Base-by-base conservation (phyloP, 306 rosid species). In the Quercus glauca region DNA sequence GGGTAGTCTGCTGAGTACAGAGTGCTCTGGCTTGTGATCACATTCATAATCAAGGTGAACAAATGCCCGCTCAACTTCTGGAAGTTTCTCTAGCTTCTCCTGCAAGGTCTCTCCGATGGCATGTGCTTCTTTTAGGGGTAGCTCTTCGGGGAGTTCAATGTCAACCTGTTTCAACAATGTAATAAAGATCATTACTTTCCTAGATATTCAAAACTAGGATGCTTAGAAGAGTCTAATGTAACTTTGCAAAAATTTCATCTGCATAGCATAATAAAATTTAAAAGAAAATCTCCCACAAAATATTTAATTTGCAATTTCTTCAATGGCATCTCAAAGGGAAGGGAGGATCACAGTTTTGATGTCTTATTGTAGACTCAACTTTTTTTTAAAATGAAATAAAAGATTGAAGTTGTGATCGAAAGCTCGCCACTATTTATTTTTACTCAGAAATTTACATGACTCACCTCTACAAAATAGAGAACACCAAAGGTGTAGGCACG, bases 1-100 rank as follows among this genome's bases (percentile, higher is more conserved):
- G 58, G 99, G 99, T 76, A 94, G 83, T 76, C 84, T 87, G 86
- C 55, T n/a, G 41, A 88, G 94, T 73, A 94, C 87, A n/a, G 85
- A 84, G 79, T 94, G 99, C 77, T 94, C 99, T 45, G 99, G 99
- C 73, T 94, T 94, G 84, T 94, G 99, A 6, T 91, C 94, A 26
- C 99, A 94, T 80, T 94, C 99, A n/a, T 86, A 94, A 89, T 94
- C 99, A 19, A 94, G 87, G 85, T 94, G 99, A 85, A 94, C 99
- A 76, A 92, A 94, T 14, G 93, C 93, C 82, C 96, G 74, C 73
- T 91, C 93, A 3, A 91, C 92, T 80, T 91, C 92, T 0, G 90
- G 84, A 35, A 91, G 90, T 72, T 81, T 85, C 74, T 89, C 93
- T 0, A 89, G 73, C 73, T 88, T 89, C 73, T 82, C 83, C 80